Conservation (phyloP, 2,329 filamentous ascomycete genomes). For the Ilyonectria robusta region DNA sequence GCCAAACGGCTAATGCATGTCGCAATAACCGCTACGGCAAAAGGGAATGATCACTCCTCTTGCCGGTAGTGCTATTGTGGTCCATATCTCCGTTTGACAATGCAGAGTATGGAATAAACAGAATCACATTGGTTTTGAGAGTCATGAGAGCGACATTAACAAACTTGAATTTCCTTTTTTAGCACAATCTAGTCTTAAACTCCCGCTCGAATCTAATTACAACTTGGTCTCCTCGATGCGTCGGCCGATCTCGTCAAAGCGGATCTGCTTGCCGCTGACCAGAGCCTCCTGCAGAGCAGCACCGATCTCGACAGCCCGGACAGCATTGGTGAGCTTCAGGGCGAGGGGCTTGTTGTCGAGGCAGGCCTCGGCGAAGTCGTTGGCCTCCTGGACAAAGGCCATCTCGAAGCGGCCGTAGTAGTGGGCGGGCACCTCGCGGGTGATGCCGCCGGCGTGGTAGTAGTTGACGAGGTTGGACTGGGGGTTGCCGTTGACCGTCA, state of each 20-base stretch:
- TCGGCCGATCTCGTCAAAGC: constrained; percentile 29
- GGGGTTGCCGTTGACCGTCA: constrained; percentile 73
- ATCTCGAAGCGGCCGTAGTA: constrained; percentile 75
- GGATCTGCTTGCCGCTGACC: constrained; percentile 24
- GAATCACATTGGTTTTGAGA: not conserved
- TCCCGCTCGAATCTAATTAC: constrained; percentile 4
- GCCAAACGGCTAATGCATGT: not conserved
- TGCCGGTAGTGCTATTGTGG: no score
- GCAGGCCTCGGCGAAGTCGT: constrained; percentile 72
- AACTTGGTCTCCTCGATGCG: constrained; percentile 29
- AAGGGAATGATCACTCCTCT: no score
- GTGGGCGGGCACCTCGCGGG: constrained; percentile 69
- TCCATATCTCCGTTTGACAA: no score
- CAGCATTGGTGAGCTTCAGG: constrained; percentile 41
- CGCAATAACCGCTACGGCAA: no score
- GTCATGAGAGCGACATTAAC: not conserved
- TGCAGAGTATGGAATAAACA: constrained; percentile 4
- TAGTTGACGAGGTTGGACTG: constrained; percentile 67
- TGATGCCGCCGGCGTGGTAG: constrained; percentile 61
- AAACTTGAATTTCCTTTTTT: constrained; percentile 4
- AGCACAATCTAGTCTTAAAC: not conserved
- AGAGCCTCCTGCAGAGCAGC: constrained; percentile 29
- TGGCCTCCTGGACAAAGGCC: constrained; percentile 73
- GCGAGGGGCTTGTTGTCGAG: constrained; percentile 56
- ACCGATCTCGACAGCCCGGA: constrained; percentile 30